Conservation (phyloP, 768 basidiomycete genomes). For the Phylloporus sp. region DNA sequence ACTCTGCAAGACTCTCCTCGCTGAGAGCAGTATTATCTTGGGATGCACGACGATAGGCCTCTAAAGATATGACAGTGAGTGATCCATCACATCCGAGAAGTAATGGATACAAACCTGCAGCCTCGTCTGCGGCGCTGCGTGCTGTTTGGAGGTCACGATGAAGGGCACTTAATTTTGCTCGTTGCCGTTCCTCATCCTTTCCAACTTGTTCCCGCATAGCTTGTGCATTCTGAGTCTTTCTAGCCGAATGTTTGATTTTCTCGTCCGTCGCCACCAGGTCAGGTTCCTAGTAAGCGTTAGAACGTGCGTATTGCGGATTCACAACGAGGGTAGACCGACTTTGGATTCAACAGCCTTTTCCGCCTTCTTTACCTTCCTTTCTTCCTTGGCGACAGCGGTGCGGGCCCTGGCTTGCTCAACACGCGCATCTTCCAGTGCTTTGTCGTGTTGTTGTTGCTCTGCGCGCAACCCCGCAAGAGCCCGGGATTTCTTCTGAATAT, state of each 20-base stretch:
- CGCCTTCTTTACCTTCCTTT: conserved; percentile 84
- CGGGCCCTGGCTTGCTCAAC: conserved; percentile 78
- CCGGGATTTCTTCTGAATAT: conserved; percentile 71
- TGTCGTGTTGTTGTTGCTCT: conserved; percentile 68
- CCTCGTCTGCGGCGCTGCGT: conserved; percentile 65
- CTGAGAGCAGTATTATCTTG: conserved; percentile 74
- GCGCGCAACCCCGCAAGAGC: conserved; percentile 63
- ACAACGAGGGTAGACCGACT: conserved; percentile 38
- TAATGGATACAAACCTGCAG: conserved; percentile 57
- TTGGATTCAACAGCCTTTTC: conserved; percentile 86
- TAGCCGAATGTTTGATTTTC: conserved; percentile 80
- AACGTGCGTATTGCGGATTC: neutral
- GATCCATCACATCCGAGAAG: neutral
- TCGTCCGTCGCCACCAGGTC: conserved; percentile 80
- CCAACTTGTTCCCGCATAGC: conserved; percentile 59
- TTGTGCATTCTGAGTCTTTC: conserved; percentile 71
- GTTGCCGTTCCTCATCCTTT: conserved; percentile 53
- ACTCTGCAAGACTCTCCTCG: conserved; percentile 84
- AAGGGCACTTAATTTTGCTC: conserved; percentile 50
- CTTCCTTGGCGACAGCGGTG: conserved; percentile 72
- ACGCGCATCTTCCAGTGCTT: conserved; percentile 67
- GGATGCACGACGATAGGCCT: conserved; percentile 70
- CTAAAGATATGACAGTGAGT: conserved; percentile 36
- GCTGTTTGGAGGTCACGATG: conserved; percentile 66
- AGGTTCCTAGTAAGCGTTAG: conserved; percentile 57